Percentiles rank a stretch among this genome's conserved stretches.
These are phyloP conservation scores for Nakazawaea siamensis DNA, from an alignment of 805 yeast species.

Conservation along the genomic window DNA sequence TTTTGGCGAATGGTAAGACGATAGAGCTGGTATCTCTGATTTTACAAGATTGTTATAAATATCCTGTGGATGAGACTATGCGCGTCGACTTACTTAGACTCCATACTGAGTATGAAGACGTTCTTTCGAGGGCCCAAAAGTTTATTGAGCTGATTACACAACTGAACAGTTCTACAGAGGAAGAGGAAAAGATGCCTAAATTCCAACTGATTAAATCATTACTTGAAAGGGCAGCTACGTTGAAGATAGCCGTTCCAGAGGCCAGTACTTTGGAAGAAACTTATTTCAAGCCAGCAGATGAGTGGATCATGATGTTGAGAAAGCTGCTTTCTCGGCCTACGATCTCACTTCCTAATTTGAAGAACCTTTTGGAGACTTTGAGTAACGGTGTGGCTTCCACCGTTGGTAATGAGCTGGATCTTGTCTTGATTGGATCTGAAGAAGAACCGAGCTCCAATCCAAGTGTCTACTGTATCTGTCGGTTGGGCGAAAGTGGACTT, in stretches of 20 bases:
- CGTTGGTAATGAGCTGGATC: conserved; percentile 17
- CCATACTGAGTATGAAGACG: conserved; percentile 10
- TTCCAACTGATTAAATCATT: conserved; percentile 4
- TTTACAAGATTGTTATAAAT: conserved; percentile 4
- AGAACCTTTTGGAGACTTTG: conserved; percentile 19
- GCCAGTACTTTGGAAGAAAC: conserved; percentile 2
- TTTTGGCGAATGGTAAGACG: background rate
- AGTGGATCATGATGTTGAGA: conserved; percentile 28
- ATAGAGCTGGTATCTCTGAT: background rate
- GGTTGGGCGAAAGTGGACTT: conserved; percentile 48
- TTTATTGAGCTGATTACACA: conserved; percentile 19
- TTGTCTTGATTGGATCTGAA: conserved; percentile 11
- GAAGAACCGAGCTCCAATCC: conserved; percentile 13
- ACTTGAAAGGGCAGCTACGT: conserved; percentile 1
- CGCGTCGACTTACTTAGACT: conserved; percentile 1
- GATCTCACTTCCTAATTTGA: conserved; percentile 21
- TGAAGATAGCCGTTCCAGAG: conserved; percentile 1
- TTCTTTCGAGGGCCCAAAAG: conserved; percentile 13
- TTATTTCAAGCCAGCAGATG: conserved; percentile 21
- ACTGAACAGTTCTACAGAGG: conserved; percentile 1
- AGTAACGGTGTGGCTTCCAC: conserved; percentile 12
- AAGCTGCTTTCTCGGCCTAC: conserved; percentile 26
- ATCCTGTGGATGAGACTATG: conserved; percentile 6
- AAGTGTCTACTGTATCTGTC: conserved; percentile 47
- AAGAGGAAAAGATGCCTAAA: conserved; percentile 1